Evolutionary conservation across 2,329 filamentous ascomycete species (phyloP).

Genomic region (Verticillium klebahnii): DNA sequence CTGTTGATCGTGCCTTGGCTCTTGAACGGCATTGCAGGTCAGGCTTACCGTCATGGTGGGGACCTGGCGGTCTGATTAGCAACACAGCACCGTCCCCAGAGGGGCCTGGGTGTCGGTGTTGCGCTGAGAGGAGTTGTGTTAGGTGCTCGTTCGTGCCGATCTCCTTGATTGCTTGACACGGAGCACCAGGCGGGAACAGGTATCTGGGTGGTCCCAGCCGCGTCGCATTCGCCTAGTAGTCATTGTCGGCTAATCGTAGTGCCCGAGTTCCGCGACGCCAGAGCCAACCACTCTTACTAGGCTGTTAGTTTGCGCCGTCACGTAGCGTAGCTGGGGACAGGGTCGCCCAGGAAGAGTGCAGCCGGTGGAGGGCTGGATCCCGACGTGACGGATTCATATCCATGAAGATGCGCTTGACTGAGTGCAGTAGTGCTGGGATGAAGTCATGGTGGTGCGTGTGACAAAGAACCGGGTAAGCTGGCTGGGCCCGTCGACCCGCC

Average conservation of each 20-base stretch:
- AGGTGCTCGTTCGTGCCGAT: background rate
- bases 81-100: background rate
- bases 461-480: background rate
- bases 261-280: background rate
- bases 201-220: background rate
- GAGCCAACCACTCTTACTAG: background rate
- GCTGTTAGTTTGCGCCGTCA: background rate
- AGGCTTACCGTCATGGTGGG: background rate
- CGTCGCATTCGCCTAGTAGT: background rate
- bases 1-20: background rate
- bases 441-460: background rate
- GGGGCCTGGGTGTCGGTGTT: background rate
- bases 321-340: background rate
- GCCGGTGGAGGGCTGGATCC: background rate
- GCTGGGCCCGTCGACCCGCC: background rate
- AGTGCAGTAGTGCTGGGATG: background rate
- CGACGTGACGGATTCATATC: background rate
- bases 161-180: background rate
- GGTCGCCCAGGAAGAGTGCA: background rate
- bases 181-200: background rate
- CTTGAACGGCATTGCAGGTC: background rate
- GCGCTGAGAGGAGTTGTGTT: background rate
- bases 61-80: background rate
- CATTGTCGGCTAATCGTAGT: background rate
- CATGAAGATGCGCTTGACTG: background rate